Evolutionary conservation across 73 alveolate species (phyloP).

Genomic region (Paramecium primaurelia): DNA sequence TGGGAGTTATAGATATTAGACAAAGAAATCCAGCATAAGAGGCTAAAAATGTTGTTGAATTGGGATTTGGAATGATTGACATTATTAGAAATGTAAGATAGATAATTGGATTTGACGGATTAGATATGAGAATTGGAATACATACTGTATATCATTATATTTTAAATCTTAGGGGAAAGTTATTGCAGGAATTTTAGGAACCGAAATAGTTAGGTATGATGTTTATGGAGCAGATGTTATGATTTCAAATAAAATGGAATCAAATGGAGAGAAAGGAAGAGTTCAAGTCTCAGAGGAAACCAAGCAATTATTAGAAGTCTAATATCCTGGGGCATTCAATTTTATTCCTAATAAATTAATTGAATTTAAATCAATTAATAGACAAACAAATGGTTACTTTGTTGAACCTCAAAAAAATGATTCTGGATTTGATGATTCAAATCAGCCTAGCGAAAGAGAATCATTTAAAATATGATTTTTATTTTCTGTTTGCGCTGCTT

Average conservation of each 20-base stretch:
- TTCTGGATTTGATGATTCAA: not conserved
- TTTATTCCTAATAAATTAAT: not conserved
- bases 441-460: not conserved
- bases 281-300: conserved; percentile 39
- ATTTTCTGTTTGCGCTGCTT: not conserved
- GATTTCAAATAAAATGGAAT: conserved; percentile 56
- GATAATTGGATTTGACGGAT: conserved; percentile 70
- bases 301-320: not conserved
- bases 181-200: conserved; percentile 51
- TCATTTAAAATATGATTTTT: not conserved
- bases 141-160: conserved; percentile 64
- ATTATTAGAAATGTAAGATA: conserved; percentile 77
- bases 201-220: conserved; percentile 56
- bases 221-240: conserved; percentile 60
- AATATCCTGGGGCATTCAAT: not conserved
- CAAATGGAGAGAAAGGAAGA: conserved; percentile 56
- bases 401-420: not conserved
- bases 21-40: conserved; percentile 80
- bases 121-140: conserved; percentile 75
- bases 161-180: conserved; percentile 24
- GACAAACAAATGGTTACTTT: conserved; percentile 28
- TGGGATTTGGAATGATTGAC: conserved; percentile 83
- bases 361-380: not conserved
- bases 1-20: conserved; percentile 77
- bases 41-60: conserved; percentile 78